phyloP scores from a whole-genome alignment of 2,329 filamentous ascomycete genomes.

The Cercospora brassicicola region DNA sequence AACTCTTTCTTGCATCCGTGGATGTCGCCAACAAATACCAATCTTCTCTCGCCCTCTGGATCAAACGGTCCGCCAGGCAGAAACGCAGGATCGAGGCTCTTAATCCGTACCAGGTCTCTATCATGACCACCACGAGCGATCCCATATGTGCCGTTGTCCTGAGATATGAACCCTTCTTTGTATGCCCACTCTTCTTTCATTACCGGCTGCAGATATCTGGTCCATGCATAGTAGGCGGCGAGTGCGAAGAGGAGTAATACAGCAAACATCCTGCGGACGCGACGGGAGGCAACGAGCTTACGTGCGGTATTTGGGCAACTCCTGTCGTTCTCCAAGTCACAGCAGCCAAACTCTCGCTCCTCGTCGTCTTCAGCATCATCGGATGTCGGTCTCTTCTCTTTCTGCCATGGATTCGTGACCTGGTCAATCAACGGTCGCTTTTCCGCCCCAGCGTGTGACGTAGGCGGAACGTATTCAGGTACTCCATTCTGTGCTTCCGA shows the following conservation, averaged over 20 bases:
- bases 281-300: slow-evolving; percentile 23
- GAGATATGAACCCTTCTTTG: slow-evolving; percentile 37
- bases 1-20: slow-evolving; percentile 77
- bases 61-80: slow-evolving; percentile 39
- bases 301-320: slow-evolving; percentile 30
- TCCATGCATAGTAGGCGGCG: slow-evolving; percentile 41
- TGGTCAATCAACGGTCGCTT: slow-evolving; percentile 31
- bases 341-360: slow-evolving; percentile 27
- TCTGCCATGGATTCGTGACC: slow-evolving; percentile 32
- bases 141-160: slow-evolving; percentile 34
- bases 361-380: slow-evolving; percentile 18
- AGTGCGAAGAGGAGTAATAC: slow-evolving; percentile 37
- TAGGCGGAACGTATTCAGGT: background rate
- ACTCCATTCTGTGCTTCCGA: background rate
- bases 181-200: slow-evolving; percentile 40
- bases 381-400: slow-evolving; percentile 14
- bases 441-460: slow-evolving; percentile 13
- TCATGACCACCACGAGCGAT: slow-evolving; percentile 32
- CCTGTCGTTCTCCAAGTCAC: slow-evolving; percentile 41
- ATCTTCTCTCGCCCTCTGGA: slow-evolving; percentile 51
- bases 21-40: slow-evolving; percentile 87
- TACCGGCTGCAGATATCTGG: slow-evolving; percentile 40
- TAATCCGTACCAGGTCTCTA: slow-evolving; percentile 51
- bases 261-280: slow-evolving; percentile 37
- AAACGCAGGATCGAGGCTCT: slow-evolving; percentile 48